phyloP scores from a whole-genome alignment of 2,329 filamentous ascomycete genomes.

The Biscogniauxia marginata region DNA sequence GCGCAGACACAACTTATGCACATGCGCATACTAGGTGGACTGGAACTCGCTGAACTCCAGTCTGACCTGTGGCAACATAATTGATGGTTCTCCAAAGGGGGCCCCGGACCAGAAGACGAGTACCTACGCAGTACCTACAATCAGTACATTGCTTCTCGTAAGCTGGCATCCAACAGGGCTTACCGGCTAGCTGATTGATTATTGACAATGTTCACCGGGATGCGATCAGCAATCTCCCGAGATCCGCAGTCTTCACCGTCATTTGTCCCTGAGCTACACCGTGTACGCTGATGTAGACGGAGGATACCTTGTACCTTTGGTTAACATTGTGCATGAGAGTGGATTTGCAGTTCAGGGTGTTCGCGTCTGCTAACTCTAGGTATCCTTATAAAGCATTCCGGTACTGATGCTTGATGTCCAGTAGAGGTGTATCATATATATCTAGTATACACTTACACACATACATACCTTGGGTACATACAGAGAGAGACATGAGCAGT shows the following conservation, averaged over 20 bases:
- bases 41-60: not conserved
- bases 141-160: not conserved
- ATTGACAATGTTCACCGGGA: not conserved
- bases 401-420: too few species aligned
- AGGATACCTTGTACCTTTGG: not conserved
- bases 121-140: not conserved
- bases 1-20: not conserved
- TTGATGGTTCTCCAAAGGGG: not conserved
- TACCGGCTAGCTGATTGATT: not conserved
- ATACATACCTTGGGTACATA: not conserved
- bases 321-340: not conserved
- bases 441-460: too few species aligned
- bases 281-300: not conserved
- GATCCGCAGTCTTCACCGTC: conserved; percentile 3
- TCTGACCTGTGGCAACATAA: not conserved
- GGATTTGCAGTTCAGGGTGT: too few species aligned
- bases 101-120: not conserved
- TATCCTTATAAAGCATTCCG: too few species aligned
- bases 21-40: not conserved
- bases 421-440: too few species aligned
- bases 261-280: not conserved
- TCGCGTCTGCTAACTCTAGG: too few species aligned
- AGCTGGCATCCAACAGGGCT: not conserved
- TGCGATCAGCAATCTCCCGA: conserved; percentile 13
- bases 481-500: not conserved